These are phyloP conservation scores for Volvox reticuliferus DNA, from an alignment of 139 green algal species.

Conservation along the genomic window DNA sequence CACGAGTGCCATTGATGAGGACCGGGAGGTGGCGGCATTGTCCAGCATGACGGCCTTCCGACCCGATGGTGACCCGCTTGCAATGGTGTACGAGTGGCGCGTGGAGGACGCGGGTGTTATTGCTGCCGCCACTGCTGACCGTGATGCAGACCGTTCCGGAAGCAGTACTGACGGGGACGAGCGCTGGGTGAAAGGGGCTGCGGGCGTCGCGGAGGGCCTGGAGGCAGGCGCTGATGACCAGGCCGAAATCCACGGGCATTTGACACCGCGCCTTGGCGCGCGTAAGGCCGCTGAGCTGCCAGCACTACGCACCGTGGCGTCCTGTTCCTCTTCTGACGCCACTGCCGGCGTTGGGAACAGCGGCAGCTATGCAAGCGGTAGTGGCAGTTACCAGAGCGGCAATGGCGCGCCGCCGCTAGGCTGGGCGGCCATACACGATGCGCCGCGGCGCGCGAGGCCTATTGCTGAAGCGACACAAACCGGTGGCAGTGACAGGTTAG, in stretches of 20 bases:
- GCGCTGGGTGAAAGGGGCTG: background rate
- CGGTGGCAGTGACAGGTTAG: background rate
- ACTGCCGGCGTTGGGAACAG: background rate
- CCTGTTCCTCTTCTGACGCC: background rate
- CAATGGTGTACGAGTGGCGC: conserved; percentile 44
- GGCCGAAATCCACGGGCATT: background rate
- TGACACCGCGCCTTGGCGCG: background rate
- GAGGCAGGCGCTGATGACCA: background rate
- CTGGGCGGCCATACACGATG: background rate
- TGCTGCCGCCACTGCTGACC: background rate
- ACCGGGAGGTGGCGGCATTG: background rate
- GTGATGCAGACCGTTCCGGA: background rate
- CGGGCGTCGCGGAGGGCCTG: background rate
- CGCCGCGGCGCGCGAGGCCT: background rate
- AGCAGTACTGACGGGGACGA: background rate
- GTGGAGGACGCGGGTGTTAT: background rate
- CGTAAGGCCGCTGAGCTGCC: background rate
- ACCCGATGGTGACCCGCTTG: conserved; percentile 22
- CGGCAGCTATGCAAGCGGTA: background rate
- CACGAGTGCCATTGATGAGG: background rate
- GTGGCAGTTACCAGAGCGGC: no score
- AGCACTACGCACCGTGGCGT: background rate
- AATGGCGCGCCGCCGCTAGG: background rate
- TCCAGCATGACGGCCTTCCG: conserved; percentile 36
- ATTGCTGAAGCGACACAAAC: conserved; percentile 3